Evolutionary conservation across 768 basidiomycete species (phyloP), one percentile per base, ranked within the genome.

Genomic region (Boletellus emodensis): DNA sequence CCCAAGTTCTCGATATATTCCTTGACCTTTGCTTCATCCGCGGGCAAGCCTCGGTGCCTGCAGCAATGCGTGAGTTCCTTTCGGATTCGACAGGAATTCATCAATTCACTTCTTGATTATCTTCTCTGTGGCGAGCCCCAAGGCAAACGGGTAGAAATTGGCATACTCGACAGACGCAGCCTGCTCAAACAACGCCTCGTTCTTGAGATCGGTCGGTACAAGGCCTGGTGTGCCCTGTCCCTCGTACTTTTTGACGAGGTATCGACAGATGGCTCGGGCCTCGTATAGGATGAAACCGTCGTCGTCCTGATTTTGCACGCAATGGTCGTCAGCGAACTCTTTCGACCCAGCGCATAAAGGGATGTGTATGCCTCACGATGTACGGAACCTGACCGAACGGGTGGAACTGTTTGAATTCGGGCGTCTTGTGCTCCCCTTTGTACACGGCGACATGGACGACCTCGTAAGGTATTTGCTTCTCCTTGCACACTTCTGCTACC

Each of bases 71-170:
- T 60, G 36, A 59, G 60, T 15, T 6, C 8, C 6, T 45, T 13
- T 20, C 9, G 9, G 33, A 36, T 11, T n/a, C 6, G 4, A 35
- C 4, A n/a, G 18, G 18, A 38, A 36, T 0, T 3, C 72, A 69
- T 12, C 20, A 7, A 51, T 72, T 43, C 45, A 84, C 81, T 62
- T 64, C 54, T 80, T 80, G 52, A 76, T 71, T n/a, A 81, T 58
- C 53, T 72, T 74, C 63, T 87, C 83, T 4, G 46, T 52, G 7
- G 73, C 68, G 6, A 81, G 64, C 2, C 62, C 66, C 14, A 59
- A 46, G 0, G 76, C 83, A 49, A 61, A 71, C 0, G 74, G 63
- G 45, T 85, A 74, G 53, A 86, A 87, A 60, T 82, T 62, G 14
- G 43, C 48, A 43, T 40, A 40, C 35, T 64, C 59, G 36, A 64